A percentile compares a stretch with the other conserved stretches of the same genome.
Evolutionary conservation across 2,329 filamentous ascomycete species (phyloP).

Genomic region (Aspergillus fijiensis): DNA sequence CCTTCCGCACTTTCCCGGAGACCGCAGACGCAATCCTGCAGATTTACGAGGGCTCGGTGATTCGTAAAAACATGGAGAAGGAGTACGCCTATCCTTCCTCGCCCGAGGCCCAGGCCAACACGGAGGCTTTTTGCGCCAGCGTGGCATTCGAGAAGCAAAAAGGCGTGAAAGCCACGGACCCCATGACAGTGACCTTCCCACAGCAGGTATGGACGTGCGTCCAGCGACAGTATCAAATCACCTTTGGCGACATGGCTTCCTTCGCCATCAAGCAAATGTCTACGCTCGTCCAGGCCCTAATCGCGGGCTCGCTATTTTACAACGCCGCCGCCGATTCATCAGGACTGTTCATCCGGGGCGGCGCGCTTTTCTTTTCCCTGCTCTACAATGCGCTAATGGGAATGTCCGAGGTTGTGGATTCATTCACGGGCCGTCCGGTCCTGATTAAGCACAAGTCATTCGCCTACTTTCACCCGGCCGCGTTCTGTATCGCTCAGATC

Average conservation of each 20-base stretch:
- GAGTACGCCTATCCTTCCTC: constrained; percentile 59
- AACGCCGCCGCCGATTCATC: constrained; percentile 56
- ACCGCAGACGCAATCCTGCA: constrained; percentile 45
- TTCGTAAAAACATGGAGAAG: constrained; percentile 51
- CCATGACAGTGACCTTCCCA: constrained; percentile 55
- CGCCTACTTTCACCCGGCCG: constrained; percentile 54
- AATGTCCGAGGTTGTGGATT: constrained; percentile 64
- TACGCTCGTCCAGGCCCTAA: constrained; percentile 55
- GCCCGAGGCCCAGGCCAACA: constrained; percentile 49
- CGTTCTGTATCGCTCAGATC: constrained; percentile 35
- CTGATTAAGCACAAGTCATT: constrained; percentile 59
- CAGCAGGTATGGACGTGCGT: constrained; percentile 59
- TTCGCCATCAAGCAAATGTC: constrained; percentile 63
- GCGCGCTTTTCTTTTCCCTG: constrained; percentile 62
- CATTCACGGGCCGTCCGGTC: constrained; percentile 59
- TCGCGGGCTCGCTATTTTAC: constrained; percentile 67
- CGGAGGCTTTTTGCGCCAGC: constrained; percentile 54
- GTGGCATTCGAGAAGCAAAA: constrained; percentile 57
- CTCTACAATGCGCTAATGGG: constrained; percentile 60
- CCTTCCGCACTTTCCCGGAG: constrained; percentile 35
- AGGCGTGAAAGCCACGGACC: constrained; percentile 51
- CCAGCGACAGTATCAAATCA: constrained; percentile 61
- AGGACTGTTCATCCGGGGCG: constrained; percentile 63
- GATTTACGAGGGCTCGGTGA: constrained; percentile 53
- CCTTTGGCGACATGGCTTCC: constrained; percentile 63